Percentiles rank a stretch among this genome's conserved stretches.
phyloP scores from a whole-genome alignment of 2,329 filamentous ascomycete species.

The Fusarium clavum region DNA sequence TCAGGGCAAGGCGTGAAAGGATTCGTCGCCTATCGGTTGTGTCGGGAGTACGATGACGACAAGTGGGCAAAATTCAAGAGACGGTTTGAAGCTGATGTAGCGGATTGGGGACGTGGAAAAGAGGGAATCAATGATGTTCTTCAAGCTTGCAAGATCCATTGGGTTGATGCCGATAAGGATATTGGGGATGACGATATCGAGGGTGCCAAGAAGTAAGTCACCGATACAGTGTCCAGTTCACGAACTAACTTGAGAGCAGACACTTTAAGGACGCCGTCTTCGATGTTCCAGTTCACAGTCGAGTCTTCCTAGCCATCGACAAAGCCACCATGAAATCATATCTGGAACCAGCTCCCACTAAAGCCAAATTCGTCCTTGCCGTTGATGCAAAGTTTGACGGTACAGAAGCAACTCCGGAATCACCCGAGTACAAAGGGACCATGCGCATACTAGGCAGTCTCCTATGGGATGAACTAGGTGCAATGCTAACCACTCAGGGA shows the following conservation, averaged over 20 bases:
- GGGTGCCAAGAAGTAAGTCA: slow-evolving; percentile 35
- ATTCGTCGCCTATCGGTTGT: slow-evolving; percentile 40
- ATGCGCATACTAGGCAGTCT: slow-evolving; percentile 41
- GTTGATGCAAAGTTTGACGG: slow-evolving; percentile 15
- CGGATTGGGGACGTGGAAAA: slow-evolving; percentile 42
- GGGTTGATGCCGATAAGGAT: slow-evolving; percentile 38
- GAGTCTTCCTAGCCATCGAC: slow-evolving; percentile 41
- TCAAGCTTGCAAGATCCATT: slow-evolving; percentile 34
- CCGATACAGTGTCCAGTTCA: too few species aligned
- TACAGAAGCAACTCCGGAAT: neutral
- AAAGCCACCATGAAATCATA: slow-evolving; percentile 45
- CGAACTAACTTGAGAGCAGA: neutral
- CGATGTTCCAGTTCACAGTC: neutral
- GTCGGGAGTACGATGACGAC: slow-evolving; percentile 31
- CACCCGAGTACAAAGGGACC: slow-evolving; percentile 38
- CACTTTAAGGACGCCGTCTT: slow-evolving; percentile 10
- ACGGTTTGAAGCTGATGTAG: slow-evolving; percentile 43
- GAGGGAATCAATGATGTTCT: slow-evolving; percentile 20
- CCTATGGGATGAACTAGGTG: slow-evolving; percentile 43
- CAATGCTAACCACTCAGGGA: slow-evolving; percentile 49
- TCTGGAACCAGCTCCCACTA: neutral
- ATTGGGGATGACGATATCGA: slow-evolving; percentile 38
- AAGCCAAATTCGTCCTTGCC: slow-evolving; percentile 36
- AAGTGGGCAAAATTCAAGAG: slow-evolving; percentile 44
- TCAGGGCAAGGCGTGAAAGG: neutral